Base-by-base conservation (phyloP, 2,329 filamentous ascomycete genomes). In the Colletotrichum tropicicola region DNA sequence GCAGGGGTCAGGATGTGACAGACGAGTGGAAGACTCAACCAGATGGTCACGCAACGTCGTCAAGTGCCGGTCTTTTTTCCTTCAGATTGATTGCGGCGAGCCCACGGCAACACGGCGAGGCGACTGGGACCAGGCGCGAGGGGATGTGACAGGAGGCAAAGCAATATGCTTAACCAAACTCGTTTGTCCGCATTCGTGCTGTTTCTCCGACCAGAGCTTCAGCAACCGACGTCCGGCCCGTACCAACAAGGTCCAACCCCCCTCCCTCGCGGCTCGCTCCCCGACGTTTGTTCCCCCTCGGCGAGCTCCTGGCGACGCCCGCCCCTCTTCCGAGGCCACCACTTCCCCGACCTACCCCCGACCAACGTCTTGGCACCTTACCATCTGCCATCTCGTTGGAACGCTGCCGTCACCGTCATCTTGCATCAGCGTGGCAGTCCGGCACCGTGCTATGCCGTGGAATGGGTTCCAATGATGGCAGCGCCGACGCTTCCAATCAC, bases 221-320 rank as follows among this genome's bases (percentile, higher is more conserved):
- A 51, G 35, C 61, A 61, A 45, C 27, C 49, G 43, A 45, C 43
- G n/a, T 49, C 17, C 27, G 37, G 44, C 48, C 49, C 57, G 56
- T 49, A 61, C 32, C 28, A 32, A 44, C 56, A 25, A 53, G 55
- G 44, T 51, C 23, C 21, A 41, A 32, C 55, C 39, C 23, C 19
- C 53, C 37, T 59, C 30, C 45, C 30, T 60, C 25, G 41, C 32
- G n/a, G n/a, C n/a, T n/a, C n/a, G n/a, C n/a, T n/a, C 47, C 21
- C 30, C 43, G 43, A 28, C 21, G 51, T 61, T 48, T 43, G 75
- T 73, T 44, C 75, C 74, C n/a, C 73, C 6, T 82, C 78, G 15
- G 73, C 74, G 19, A 86, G 70, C 32, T 84, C 81, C 1, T 76
- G 75, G 4, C 48, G 32, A 53, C 61, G 35, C 41, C 49, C 27